These are phyloP conservation scores for Arthrinium puccinioides DNA, from an alignment of 2,329 filamentous ascomycete species.

Conservation along the genomic window DNA sequence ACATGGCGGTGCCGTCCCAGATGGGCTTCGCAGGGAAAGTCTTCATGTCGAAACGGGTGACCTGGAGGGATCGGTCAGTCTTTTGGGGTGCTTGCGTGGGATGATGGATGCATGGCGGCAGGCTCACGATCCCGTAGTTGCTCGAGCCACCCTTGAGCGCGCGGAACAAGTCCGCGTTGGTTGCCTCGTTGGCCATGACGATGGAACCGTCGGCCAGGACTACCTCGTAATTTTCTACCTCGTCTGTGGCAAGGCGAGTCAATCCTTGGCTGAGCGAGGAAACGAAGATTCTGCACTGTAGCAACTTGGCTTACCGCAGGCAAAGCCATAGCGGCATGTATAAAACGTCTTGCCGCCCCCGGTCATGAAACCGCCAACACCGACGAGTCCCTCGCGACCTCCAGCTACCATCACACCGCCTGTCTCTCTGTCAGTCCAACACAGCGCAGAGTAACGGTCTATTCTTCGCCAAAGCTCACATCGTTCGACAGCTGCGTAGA, in stretches of 20 bases:
- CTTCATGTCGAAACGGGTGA: conserved; percentile 1
- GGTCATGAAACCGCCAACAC: conserved; percentile 1
- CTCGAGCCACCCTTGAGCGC: conserved; percentile 3
- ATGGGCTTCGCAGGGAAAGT: neutral
- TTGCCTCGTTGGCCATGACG: conserved; percentile 2
- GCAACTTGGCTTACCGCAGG: no score
- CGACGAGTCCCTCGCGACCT: no score
- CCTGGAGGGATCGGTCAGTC: no score
- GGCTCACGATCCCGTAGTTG: conserved; percentile 3
- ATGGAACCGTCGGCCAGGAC: conserved; percentile 1
- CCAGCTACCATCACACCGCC: no score
- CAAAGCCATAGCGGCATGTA: neutral
- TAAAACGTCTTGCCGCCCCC: conserved; percentile 3
- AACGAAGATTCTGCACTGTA: no score
- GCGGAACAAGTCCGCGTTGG: conserved; percentile 1
- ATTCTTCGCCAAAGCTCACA: no score
- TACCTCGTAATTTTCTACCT: conserved; percentile 2
- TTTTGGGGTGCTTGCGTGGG: no score
- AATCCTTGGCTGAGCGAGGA: no score
- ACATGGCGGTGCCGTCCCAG: conserved; percentile 1
- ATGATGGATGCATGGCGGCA: no score
- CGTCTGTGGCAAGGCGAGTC: no score
- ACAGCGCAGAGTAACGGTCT: no score
- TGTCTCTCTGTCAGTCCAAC: no score
- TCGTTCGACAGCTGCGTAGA: conserved; percentile 17